A percentile compares a stretch with the other conserved stretches of the same genome.
Conservation (phyloP, 371 early-diverging fungal species). For the Rhizomucor miehei region DNA sequence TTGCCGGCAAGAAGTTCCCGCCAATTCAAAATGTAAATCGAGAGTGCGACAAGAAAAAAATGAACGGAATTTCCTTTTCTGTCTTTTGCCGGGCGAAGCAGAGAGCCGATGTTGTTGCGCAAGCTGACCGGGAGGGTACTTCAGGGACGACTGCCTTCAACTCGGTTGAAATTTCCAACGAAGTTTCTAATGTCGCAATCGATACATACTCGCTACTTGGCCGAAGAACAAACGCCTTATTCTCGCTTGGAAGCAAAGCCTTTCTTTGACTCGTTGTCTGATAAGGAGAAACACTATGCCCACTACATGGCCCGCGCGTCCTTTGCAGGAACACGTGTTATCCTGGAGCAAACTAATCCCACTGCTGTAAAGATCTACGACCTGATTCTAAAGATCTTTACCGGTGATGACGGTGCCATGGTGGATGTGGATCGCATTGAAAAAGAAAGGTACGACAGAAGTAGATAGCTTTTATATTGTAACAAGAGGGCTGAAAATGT, state of each 20-base stretch:
- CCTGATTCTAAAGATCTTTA: conserved; percentile 28
- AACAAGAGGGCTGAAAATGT: too few species aligned
- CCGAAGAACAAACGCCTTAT: conserved; percentile 49
- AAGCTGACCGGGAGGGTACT: neutral
- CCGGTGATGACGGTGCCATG: conserved; percentile 19
- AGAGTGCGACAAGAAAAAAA: too few species aligned
- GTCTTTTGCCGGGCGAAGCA: too few species aligned
- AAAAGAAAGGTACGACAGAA: conserved; percentile 28
- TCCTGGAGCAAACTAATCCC: conserved; percentile 44
- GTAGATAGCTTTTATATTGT: too few species aligned
- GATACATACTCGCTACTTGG: conserved; percentile 32
- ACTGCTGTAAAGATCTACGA: conserved; percentile 39
- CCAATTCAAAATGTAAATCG: too few species aligned
- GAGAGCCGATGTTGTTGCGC: too few species aligned
- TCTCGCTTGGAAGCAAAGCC: conserved; percentile 48
- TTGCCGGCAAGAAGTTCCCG: too few species aligned
- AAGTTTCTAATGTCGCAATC: conserved; percentile 10
- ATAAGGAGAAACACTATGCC: conserved; percentile 57
- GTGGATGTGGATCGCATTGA: conserved; percentile 21
- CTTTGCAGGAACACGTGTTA: conserved; percentile 55
- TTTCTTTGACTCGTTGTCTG: conserved; percentile 50
- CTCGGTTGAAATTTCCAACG: neutral
- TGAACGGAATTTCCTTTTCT: too few species aligned
- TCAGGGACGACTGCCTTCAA: conserved; percentile 1
- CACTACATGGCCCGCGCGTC: conserved; percentile 58